Evolutionary conservation across 1,284 basidiomycete species (phyloP), one percentile per base, ranked within the genome.

Genomic region (Spongiforma sp.): DNA sequence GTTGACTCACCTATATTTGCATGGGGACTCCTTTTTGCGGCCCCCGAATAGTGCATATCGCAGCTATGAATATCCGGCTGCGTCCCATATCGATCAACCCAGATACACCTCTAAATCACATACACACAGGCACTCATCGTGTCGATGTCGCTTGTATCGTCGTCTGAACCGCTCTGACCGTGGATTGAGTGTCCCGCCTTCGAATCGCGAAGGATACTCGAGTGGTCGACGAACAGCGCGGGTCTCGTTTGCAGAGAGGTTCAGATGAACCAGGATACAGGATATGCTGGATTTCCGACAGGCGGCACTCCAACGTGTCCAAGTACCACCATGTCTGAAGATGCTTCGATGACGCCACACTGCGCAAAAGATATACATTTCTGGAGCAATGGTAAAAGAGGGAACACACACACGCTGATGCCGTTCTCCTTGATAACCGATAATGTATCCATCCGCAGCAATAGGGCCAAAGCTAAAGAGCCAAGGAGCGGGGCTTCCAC

Each of bases 271-370:
- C 39, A 97, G 82, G 68, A 95, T 83, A 19, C 87, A n/a, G n/a
- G n/a, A n/a, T n/a, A n/a, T n/a, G 83, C 75, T 94, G 90, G 26
- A 95, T 85, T 69, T 98, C 95, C 48, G 85, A 71, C 34, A 99
- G 81, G 76, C 97, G 98, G 7, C 87, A 84, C 72, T 90, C 83
- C 10, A 99, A 84, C 9, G 94, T 95, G 68, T 96, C 91, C 26
- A 99, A 81, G 83, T 95, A 96, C 12, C 97, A 86, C 30, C 89
- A 84, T 0, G 96, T 99, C 80, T 99, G 97, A 10, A 98, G 83
- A 76, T 99, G 96, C 79, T 98, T 99, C 62, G 93, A 95, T 1
- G 95, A 93, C 32, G 94, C 96, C 77, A 94, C 95, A 46, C 92
- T 90, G 65, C 56, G 64, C 10, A 30, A 28, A 21, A 26, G n/a